Evolutionary conservation across 805 yeast genomes (phyloP).

Genomic region (Starmerella bombi): DNA sequence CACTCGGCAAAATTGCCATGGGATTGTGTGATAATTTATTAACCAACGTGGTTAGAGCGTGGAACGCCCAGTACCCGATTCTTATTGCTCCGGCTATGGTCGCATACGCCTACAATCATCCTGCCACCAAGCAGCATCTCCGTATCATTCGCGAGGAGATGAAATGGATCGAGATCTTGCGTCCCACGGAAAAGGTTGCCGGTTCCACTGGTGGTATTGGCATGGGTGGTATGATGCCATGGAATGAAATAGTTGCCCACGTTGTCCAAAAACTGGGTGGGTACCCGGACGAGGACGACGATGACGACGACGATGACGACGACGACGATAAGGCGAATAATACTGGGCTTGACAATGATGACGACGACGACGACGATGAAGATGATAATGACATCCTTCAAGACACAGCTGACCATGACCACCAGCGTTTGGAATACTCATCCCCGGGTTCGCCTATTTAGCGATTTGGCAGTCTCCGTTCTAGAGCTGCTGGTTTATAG

Average conservation of each 20-base stretch:
- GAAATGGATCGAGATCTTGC: slow-evolving; percentile 89
- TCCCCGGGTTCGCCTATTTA: not conserved
- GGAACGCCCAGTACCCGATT: slow-evolving; percentile 88
- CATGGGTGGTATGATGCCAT: slow-evolving; percentile 99
- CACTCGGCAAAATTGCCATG: slow-evolving; percentile 73
- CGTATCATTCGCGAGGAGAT: slow-evolving; percentile 69
- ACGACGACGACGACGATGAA: slow-evolving; percentile 38
- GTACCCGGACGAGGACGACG: slow-evolving; percentile 44
- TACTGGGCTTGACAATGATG: slow-evolving; percentile 25
- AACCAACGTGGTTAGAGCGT: slow-evolving; percentile 82
- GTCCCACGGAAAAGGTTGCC: slow-evolving; percentile 87
- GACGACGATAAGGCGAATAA: slow-evolving; percentile 25
- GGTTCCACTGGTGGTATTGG: slow-evolving; percentile 94
- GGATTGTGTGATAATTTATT: slow-evolving; percentile 88
- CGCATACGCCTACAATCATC: slow-evolving; percentile 78
- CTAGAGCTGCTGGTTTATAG: too few relatives aligned
- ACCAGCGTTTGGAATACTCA: not conserved
- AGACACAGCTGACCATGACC: slow-evolving; percentile 2
- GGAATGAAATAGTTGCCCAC: slow-evolving; percentile 83
- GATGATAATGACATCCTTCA: slow-evolving; percentile 14
- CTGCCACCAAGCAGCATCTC: slow-evolving; percentile 74
- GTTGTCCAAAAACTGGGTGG: slow-evolving; percentile 59
- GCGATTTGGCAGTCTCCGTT: too few relatives aligned
- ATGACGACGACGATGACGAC: slow-evolving; percentile 35
- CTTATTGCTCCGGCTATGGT: slow-evolving; percentile 94